Conservation (phyloP, 2,329 filamentous ascomycete genomes). For the Ascomycota sp. region DNA sequence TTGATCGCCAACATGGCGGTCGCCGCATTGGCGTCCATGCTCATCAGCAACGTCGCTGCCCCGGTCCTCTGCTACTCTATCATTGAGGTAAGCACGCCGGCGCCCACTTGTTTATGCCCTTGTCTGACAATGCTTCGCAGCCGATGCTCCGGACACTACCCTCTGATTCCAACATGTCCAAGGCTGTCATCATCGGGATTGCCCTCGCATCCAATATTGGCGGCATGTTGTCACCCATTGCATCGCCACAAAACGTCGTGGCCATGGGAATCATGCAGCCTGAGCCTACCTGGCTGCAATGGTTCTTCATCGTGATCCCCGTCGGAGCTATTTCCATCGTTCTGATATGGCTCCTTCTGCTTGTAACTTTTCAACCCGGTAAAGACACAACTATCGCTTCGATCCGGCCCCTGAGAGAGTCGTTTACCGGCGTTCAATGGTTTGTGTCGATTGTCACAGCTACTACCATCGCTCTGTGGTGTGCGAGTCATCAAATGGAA, state of each 20-base stretch:
- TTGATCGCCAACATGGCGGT: constrained; percentile 98
- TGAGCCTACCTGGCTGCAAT: constrained; percentile 76
- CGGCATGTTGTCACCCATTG: constrained; percentile 89
- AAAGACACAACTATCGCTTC: constrained; percentile 76
- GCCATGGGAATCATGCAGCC: constrained; percentile 91
- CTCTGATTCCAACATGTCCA: constrained; percentile 78
- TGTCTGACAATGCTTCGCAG: constrained; percentile 18
- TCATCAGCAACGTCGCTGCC: constrained; percentile 95
- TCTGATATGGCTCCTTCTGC: constrained; percentile 71
- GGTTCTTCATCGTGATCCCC: constrained; percentile 92
- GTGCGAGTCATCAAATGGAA: constrained; percentile 75
- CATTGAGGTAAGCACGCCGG: constrained; percentile 46
- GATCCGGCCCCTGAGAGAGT: constrained; percentile 75
- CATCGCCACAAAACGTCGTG: constrained; percentile 92
- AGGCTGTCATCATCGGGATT: constrained; percentile 86
- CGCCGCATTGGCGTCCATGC: constrained; percentile 93
- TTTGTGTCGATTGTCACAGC: constrained; percentile 78
- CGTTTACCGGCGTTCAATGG: constrained; percentile 75
- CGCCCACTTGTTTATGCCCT: background rate
- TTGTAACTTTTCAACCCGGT: constrained; percentile 70
- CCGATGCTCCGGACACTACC: constrained; percentile 88
- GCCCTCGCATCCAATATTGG: constrained; percentile 90
- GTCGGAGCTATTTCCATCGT: constrained; percentile 79
- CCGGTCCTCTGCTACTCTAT: constrained; percentile 95
- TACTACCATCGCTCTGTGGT: constrained; percentile 78